phyloP scores from a whole-genome alignment of 2,329 filamentous ascomycete species.

The Cytospora leucostoma region DNA sequence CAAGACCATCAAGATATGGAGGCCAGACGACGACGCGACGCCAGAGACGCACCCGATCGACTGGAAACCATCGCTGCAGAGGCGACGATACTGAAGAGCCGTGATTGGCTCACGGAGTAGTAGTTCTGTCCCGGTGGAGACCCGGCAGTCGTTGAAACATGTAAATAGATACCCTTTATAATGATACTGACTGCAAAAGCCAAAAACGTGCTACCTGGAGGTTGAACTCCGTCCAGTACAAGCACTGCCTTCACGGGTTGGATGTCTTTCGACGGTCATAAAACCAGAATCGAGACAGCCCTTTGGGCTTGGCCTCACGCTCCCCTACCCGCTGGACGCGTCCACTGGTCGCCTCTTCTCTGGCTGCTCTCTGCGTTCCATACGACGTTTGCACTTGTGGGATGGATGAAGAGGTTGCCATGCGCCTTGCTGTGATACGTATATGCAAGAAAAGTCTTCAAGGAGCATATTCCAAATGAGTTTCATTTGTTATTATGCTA shows the following conservation, averaged over 20 bases:
- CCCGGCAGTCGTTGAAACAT: not conserved
- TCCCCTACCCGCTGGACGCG: not conserved
- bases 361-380: not conserved
- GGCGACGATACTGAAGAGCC: constrained; percentile 68
- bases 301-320: not conserved
- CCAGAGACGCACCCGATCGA: constrained; percentile 88
- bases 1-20: constrained; percentile 99
- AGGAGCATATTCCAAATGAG: not conserved
- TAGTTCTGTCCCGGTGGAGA: not conserved
- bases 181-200: not conserved
- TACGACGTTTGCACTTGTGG: not conserved
- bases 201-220: not conserved
- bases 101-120: not conserved
- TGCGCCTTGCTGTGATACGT: not conserved
- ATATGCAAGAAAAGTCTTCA: not conserved
- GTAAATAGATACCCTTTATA: not conserved
- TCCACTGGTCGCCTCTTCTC: no score
- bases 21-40: constrained; percentile 86
- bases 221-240: not conserved
- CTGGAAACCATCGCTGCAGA: constrained; percentile 81
- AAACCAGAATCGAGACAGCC: not conserved
- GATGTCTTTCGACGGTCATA: not conserved
- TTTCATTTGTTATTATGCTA: not conserved
- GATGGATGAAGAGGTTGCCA: not conserved
- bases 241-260: no score